Percentiles rank a stretch among this genome's conserved stretches.
These are phyloP conservation scores for Ampelocalamus luodianensis DNA, from an alignment of 176 grass and related monocot genomes.

Conservation along the genomic window DNA sequence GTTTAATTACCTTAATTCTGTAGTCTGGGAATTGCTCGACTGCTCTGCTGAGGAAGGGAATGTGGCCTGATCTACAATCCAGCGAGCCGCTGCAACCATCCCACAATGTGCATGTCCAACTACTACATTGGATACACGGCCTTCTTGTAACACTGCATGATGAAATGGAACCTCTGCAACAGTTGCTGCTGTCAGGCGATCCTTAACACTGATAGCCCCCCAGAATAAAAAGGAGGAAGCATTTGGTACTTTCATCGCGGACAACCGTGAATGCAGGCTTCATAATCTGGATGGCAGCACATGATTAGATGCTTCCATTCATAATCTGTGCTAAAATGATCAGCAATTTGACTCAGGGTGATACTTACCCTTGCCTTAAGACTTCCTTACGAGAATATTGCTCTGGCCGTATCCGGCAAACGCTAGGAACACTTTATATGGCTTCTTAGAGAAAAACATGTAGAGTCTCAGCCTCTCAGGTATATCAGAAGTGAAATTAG, in stretches of 20 bases:
- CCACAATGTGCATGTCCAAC: conserved; percentile 74
- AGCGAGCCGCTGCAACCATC: conserved; percentile 81
- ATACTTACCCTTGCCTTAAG: conserved; percentile 65
- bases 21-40: conserved; percentile 61
- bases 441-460: conserved; percentile 78
- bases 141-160: conserved; percentile 60
- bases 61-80: conserved; percentile 71
- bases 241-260: conserved; percentile 56
- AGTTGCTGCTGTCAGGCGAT: conserved; percentile 67
- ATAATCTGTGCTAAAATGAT: not conserved
- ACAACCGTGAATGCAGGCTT: conserved; percentile 79
- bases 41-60: conserved; percentile 61
- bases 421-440: conserved; percentile 70
- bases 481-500: conserved; percentile 65
- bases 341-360: not conserved
- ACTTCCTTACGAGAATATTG: conserved; percentile 64
- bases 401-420: conserved; percentile 57
- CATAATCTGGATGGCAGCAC: conserved; percentile 63
- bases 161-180: conserved; percentile 74
- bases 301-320: not conserved
- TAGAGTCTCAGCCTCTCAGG: conserved; percentile 66
- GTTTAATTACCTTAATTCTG: conserved; percentile 61
- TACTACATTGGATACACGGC: conserved; percentile 49
- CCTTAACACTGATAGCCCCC: conserved; percentile 66
- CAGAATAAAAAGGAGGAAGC: conserved; percentile 76